phyloP scores from a whole-genome alignment of 2,329 filamentous ascomycete species.

The Xylaria sp. region DNA sequence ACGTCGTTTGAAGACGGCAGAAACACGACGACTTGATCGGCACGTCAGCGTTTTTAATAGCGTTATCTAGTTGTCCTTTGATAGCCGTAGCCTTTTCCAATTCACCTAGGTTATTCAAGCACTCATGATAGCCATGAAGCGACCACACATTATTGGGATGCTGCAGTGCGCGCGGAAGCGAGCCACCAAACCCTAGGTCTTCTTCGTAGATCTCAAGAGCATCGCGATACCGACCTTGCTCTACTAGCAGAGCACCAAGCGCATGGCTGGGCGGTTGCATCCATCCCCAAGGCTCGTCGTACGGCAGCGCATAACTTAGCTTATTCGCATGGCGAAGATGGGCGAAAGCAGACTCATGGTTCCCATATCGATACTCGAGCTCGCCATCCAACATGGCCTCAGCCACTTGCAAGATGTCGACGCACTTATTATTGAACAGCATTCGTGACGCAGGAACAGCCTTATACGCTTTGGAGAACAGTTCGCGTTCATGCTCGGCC shows the following conservation, averaged over 20 bases:
- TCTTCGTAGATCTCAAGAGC: constrained; percentile 63
- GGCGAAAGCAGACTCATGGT: constrained; percentile 63
- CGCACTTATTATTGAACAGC: constrained; percentile 71
- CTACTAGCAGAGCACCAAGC: constrained; percentile 70
- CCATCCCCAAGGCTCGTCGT: constrained; percentile 80
- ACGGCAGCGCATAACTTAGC: constrained; percentile 68
- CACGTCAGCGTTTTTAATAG: constrained; percentile 38
- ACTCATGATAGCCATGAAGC: constrained; percentile 75
- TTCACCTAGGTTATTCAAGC: constrained; percentile 62
- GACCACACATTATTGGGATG: constrained; percentile 80
- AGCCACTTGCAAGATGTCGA: constrained; percentile 67
- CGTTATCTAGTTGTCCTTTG: constrained; percentile 35
- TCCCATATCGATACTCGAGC: constrained; percentile 69
- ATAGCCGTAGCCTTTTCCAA: constrained; percentile 44
- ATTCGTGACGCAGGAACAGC: constrained; percentile 64
- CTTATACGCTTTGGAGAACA: constrained; percentile 58
- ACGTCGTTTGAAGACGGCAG: constrained; percentile 35
- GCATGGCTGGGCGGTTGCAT: constrained; percentile 78
- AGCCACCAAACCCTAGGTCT: constrained; percentile 65
- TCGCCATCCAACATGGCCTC: constrained; percentile 76
- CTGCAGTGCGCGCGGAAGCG: constrained; percentile 65
- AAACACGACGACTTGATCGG: constrained; percentile 46
- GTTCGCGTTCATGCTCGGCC: constrained; percentile 56
- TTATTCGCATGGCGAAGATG: constrained; percentile 62
- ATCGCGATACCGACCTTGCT: constrained; percentile 65